Conservation (phyloP, 768 basidiomycete species). For the Tricholoma flavovirens region DNA sequence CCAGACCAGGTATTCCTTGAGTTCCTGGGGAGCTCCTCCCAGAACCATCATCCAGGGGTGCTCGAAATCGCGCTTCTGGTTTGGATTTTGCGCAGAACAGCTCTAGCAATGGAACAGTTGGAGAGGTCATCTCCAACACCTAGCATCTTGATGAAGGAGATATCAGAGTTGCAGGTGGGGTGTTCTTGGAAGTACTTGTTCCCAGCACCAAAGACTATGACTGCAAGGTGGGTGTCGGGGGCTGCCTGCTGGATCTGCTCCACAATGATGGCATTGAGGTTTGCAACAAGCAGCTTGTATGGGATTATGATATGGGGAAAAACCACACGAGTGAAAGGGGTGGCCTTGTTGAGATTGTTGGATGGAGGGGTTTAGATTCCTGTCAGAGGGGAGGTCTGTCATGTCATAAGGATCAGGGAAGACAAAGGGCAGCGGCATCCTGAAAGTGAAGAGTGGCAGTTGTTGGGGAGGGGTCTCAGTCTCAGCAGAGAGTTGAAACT, state of each 20-base stretch:
- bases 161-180: neutral
- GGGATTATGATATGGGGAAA: constrained; percentile 1
- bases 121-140: too few species aligned
- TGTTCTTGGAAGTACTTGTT: neutral
- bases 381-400: neutral
- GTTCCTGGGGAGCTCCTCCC: too few species aligned
- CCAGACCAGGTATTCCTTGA: too few species aligned
- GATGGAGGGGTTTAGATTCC: neutral
- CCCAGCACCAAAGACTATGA: neutral
- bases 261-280: neutral
- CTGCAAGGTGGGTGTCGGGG: neutral
- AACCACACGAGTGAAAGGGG: neutral
- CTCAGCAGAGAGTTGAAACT: neutral
- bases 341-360: neutral
- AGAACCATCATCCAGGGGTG: too few species aligned
- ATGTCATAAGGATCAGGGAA: neutral
- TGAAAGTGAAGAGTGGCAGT: neutral
- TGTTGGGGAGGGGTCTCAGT: neutral
- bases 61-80: too few species aligned
- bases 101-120: too few species aligned
- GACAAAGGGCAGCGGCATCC: neutral
- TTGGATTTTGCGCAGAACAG: too few species aligned
- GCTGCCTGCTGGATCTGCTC: neutral
- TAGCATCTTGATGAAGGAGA: too few species aligned
- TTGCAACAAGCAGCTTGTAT: neutral